phyloP scores from a whole-genome alignment of 495 filamentous ascomycete species.

The Amphirosellinia nigrospora region DNA sequence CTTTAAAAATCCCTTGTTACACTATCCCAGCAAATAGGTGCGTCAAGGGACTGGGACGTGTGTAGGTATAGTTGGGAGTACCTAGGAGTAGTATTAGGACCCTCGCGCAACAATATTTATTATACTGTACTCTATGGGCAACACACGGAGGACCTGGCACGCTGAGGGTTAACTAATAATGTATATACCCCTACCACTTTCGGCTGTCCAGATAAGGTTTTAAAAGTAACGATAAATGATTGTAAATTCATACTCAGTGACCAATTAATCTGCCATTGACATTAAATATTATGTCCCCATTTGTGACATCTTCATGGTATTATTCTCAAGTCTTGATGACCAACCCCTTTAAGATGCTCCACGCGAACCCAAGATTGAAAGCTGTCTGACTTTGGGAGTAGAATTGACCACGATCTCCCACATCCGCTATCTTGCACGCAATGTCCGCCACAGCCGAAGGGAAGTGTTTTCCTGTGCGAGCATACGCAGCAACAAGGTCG shows the following conservation, averaged over 20 bases:
- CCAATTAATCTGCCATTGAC: background rate
- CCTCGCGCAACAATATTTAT: too few species aligned
- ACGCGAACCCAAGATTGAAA: constrained; percentile 9
- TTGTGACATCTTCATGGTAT: background rate
- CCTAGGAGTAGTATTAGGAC: too few species aligned
- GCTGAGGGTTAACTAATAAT: too few species aligned
- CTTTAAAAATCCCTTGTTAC: too few species aligned
- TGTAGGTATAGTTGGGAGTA: too few species aligned
- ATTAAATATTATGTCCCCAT: background rate
- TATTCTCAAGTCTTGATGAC: background rate
- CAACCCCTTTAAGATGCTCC: constrained; percentile 18
- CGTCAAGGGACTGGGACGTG: too few species aligned
- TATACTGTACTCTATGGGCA: too few species aligned
- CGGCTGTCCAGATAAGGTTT: background rate
- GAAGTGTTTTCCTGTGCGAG: constrained; percentile 48
- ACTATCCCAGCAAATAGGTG: too few species aligned
- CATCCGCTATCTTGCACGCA: constrained; percentile 56
- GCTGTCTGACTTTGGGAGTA: constrained; percentile 45
- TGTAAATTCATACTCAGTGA: background rate
- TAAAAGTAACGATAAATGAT: background rate
- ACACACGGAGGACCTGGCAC: too few species aligned
- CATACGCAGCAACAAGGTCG: constrained; percentile 63
- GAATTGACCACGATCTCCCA: constrained; percentile 51
- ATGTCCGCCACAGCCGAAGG: constrained; percentile 55
- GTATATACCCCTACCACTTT: background rate